These are phyloP conservation scores for Seiridium unicorne DNA, from an alignment of 2,329 filamentous ascomycete genomes.

Conservation along the genomic window DNA sequence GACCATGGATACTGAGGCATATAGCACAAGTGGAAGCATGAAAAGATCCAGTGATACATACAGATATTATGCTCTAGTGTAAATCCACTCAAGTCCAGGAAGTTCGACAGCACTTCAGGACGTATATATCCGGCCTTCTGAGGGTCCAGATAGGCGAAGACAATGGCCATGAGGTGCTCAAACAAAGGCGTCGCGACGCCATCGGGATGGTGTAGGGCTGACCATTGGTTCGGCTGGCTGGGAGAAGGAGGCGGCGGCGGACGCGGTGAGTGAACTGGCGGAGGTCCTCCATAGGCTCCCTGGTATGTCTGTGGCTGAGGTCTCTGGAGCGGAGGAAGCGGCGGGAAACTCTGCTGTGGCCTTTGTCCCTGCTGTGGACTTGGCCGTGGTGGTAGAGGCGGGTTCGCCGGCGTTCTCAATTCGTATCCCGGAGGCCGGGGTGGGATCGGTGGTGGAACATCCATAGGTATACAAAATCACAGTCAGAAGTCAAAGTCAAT, in stretches of 20 bases:
- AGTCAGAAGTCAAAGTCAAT: too few relatives aligned
- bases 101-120: slow-evolving; percentile 16
- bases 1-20: too few relatives aligned
- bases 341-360: background rate
- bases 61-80: slow-evolving; percentile 13
- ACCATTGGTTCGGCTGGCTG: slow-evolving; percentile 7
- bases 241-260: too few relatives aligned
- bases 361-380: background rate
- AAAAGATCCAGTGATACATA: slow-evolving; percentile 2
- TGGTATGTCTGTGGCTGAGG: background rate
- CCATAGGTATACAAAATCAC: slow-evolving; percentile 4
- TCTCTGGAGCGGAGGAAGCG: background rate
- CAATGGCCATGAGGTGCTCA: slow-evolving; percentile 12
- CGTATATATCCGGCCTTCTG: slow-evolving; percentile 12
- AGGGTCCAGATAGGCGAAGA: slow-evolving; percentile 15
- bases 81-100: slow-evolving; percentile 13
- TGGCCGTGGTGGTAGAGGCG: slow-evolving; percentile 1
- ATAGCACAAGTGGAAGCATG: background rate
- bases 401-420: slow-evolving; percentile 6
- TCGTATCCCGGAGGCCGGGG: slow-evolving; percentile 18
- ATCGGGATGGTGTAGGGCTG: slow-evolving; percentile 11
- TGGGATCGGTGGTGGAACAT: slow-evolving; percentile 16
- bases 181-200: slow-evolving; percentile 14
- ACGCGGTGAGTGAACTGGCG: background rate
- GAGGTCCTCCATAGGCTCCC: background rate